Conservation (phyloP, 371 early-diverging fungal species). For the Mucor sp. region DNA sequence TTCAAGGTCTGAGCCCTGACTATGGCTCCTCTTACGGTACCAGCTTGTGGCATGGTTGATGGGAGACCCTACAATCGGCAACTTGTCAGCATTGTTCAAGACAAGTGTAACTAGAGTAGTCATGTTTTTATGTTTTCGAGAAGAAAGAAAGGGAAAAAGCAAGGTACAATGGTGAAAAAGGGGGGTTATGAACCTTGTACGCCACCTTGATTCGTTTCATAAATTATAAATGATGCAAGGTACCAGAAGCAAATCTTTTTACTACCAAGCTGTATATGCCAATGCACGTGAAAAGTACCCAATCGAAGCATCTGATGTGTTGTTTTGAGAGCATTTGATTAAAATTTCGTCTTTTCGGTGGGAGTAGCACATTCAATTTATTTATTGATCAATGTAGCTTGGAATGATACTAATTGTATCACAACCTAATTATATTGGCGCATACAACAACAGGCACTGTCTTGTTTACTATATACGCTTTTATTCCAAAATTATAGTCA, state of each 20-base stretch:
- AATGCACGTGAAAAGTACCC: conserved; percentile 4
- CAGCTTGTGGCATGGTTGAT: conserved; percentile 28
- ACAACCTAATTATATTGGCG: background rate
- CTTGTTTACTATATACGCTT: background rate
- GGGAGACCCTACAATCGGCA: conserved; percentile 35
- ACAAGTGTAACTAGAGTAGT: conserved; percentile 29
- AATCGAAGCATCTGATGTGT: background rate
- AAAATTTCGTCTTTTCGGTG: background rate
- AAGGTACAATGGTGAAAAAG: background rate
- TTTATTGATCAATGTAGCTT: background rate
- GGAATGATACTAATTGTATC: background rate
- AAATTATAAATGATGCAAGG: background rate
- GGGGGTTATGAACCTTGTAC: background rate
- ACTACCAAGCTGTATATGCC: background rate
- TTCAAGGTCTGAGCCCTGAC: conserved; percentile 9
- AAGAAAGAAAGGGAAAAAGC: background rate
- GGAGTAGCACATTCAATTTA: conserved; percentile 2
- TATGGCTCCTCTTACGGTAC: conserved; percentile 15
- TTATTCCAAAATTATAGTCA: background rate
- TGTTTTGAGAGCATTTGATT: background rate
- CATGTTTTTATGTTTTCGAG: conserved; percentile 10
- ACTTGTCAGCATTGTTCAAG: conserved; percentile 33
- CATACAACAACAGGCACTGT: background rate
- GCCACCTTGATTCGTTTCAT: conserved; percentile 4
- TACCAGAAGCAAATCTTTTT: background rate